Base-by-base conservation (phyloP, 1,284 basidiomycete genomes). In the Phellopilus nigrolimitatus region DNA sequence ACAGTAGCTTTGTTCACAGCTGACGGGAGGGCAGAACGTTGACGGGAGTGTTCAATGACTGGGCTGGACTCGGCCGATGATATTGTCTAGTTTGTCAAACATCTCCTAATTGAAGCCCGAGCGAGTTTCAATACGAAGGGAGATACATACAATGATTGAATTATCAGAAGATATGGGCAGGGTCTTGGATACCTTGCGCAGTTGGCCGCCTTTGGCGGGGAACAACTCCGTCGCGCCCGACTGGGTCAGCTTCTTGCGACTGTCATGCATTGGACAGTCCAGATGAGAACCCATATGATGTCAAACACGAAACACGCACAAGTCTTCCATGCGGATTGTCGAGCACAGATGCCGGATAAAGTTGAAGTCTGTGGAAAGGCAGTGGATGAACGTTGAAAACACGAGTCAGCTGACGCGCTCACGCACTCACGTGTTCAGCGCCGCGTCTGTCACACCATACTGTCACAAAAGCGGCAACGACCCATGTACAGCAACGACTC, bases 11-110 rank as follows among this genome's bases (percentile, higher is more conserved):
- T 46, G 38, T 40, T 30, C 22, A 13, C 22, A 27, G 22, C 10
- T 30, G 25, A 4, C 8, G 27, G n/a, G 13, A 31, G n/a, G 5
- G 38, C 34, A 13, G 19, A 19, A 36, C 25, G 28, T 30, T 22
- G 21, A 51, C 28, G 37, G 15, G 41, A 15, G 3, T 22, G 15
- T 40, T 21, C 50, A 25, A 21, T 19, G n/a, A 15, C 38, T 27
- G 53, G 53, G 31, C 53, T 55, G 9, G 53, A 55, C 7, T 55
- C 53, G 2, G 53, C 38, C 3, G 53, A 55, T 19, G 53, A 51
- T 36, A 55, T 51, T 25, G 42, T 47, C 53, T 55, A 25, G 17
- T n/a, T 22, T n/a, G 24, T 6, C 27, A 9, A 19, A 24, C 12
- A 34, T 24, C 4, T 9, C 12, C 19, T 7, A 24, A 24, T n/a